Conservation (phyloP, 1,284 basidiomycete species). For the Boletus semigastroideus region DNA sequence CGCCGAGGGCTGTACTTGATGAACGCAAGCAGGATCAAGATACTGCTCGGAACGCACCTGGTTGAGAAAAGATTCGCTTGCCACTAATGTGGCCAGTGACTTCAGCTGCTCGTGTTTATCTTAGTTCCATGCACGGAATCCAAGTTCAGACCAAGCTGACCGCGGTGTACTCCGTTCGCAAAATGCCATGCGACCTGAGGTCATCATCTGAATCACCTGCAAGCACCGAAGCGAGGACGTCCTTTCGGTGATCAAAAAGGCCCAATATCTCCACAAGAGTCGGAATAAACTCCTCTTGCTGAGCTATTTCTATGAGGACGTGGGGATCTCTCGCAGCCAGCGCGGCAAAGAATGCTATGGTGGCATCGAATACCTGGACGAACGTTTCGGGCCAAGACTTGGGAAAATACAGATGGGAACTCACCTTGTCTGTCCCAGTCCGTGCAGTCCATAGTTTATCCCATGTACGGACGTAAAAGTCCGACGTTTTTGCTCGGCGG, state of each 20-base stretch:
- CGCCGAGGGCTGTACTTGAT: constrained; percentile 47
- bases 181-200: constrained; percentile 48
- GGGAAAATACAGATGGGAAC: not conserved
- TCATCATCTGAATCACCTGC: constrained; percentile 36
- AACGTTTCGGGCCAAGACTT: not conserved
- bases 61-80: constrained; percentile 41
- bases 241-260: constrained; percentile 36
- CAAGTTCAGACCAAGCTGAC: constrained; percentile 15
- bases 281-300: constrained; percentile 38
- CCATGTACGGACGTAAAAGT: constrained; percentile 68
- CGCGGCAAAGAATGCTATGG: constrained; percentile 56
- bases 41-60: constrained; percentile 35
- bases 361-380: constrained; percentile 41
- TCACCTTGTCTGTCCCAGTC: constrained; percentile 60
- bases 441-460: constrained; percentile 57
- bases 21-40: constrained; percentile 10
- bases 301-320: constrained; percentile 53
- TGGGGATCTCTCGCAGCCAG: constrained; percentile 56
- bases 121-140: constrained; percentile 3
- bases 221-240: constrained; percentile 40
- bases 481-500: constrained; percentile 69
- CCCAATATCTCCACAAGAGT: constrained; percentile 48
- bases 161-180: constrained; percentile 25
- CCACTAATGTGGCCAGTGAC: constrained; percentile 46
- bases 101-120: constrained; percentile 37